Evolutionary conservation across 352 stramenopile species (phyloP).

Genomic region (Pythium aristosporum): DNA sequence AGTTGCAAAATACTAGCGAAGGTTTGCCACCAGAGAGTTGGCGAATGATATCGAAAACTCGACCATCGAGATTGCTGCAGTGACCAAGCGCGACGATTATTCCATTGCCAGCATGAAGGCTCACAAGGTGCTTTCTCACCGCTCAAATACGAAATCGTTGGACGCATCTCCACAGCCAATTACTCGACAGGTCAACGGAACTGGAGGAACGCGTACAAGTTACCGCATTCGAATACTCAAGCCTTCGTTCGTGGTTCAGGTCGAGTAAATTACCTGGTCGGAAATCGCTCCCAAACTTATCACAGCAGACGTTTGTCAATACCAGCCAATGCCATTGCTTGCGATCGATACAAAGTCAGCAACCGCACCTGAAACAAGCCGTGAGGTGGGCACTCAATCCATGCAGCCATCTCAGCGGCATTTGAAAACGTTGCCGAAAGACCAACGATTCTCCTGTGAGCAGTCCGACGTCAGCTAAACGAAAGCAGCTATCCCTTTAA

Average conservation of each 20-base stretch:
- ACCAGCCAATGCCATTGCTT: not conserved
- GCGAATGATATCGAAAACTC: constrained; percentile 41
- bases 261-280: constrained; percentile 28
- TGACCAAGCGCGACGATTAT: not conserved
- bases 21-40: constrained; percentile 45
- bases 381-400: constrained; percentile 29
- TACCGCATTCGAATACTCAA: not conserved
- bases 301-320: not conserved
- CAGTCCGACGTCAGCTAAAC: not conserved
- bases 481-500: not conserved
- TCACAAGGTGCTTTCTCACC: constrained; percentile 15
- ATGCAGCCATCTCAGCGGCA: constrained; percentile 28
- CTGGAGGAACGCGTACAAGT: constrained; percentile 10
- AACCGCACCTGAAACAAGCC: constrained; percentile 15
- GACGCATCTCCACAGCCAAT: constrained; percentile 28
- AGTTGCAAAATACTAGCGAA: constrained; percentile 61
- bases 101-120: not conserved
- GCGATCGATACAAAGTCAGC: not conserved
- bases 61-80: constrained; percentile 44
- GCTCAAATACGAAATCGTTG: constrained; percentile 40
- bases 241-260: not conserved
- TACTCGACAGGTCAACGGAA: constrained; percentile 32
- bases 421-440: constrained; percentile 44
- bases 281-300: constrained; percentile 46
- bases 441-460: constrained; percentile 34